Percentiles rank a stretch among this genome's conserved stretches.
These are phyloP conservation scores for Blastobotrys persicus DNA, from an alignment of 1,139 yeast species.

Conservation along the genomic window DNA sequence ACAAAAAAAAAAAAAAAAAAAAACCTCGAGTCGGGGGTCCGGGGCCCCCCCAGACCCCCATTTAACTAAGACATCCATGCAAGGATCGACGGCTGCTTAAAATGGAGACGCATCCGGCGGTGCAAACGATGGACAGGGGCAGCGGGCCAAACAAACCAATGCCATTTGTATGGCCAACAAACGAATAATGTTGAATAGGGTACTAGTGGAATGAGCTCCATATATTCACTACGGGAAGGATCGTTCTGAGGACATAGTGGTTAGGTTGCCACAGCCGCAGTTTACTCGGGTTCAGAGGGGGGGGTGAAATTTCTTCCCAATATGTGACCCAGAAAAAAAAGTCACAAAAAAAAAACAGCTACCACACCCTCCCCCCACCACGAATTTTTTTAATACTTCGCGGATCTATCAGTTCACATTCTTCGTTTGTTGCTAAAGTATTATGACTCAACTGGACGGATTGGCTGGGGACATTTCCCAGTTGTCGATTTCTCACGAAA, in stretches of 20 bases:
- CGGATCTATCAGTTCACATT: no score
- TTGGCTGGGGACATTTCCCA: slow-evolving; percentile 23
- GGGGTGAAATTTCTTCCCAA: not conserved
- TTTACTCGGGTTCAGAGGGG: not conserved
- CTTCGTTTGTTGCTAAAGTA: no score
- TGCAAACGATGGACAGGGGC: not conserved
- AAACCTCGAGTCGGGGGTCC: no score
- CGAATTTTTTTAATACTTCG: not conserved
- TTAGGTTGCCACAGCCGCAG: no score
- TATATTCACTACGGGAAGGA: no score
- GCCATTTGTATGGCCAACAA: no score
- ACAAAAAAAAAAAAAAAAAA: no score
- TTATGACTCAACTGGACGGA: slow-evolving; percentile 11
- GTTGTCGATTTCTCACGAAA: slow-evolving; percentile 30
- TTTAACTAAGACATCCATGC: not conserved
- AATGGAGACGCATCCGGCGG: not conserved
- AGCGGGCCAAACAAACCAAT: no score
- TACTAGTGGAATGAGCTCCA: no score
- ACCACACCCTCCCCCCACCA: not conserved
- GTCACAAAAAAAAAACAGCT: slow-evolving; percentile 1
- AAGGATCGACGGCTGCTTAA: not conserved
- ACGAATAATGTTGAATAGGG: no score
- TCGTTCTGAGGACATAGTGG: no score
- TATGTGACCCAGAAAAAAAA: not conserved
- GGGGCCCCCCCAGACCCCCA: not conserved